These are phyloP conservation scores for Monotropa hypopitys DNA, from an alignment of 179 eudicot genomes.

Conservation along the genomic window DNA sequence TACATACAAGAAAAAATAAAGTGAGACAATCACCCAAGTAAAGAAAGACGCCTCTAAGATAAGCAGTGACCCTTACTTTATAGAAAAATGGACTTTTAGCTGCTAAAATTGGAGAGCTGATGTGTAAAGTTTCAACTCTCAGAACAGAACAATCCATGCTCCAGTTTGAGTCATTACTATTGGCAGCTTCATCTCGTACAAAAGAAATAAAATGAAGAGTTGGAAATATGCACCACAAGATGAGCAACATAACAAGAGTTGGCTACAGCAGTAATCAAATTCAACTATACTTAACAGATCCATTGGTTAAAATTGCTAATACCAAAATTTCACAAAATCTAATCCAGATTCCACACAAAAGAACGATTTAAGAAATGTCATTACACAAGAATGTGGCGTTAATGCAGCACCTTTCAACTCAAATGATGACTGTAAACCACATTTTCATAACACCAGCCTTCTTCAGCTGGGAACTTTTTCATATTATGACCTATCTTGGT, in stretches of 20 bases:
- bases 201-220: background rate
- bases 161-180: conserved; percentile 69
- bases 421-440: background rate
- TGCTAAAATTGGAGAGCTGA: conserved; percentile 93
- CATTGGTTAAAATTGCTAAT: background rate
- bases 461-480: background rate
- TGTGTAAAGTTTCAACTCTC: conserved; percentile 63
- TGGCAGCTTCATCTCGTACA: conserved; percentile 69
- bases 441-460: background rate
- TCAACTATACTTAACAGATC: background rate
- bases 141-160: conserved; percentile 63
- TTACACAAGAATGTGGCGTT: background rate
- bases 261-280: background rate
- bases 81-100: conserved; percentile 97
- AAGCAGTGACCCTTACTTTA: conserved; percentile 35
- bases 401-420: background rate
- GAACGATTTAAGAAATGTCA: too few relatives aligned
- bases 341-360: background rate
- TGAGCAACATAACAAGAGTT: background rate
- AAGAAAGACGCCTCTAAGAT: background rate
- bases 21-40: background rate
- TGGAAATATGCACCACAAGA: background rate
- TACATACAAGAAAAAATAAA: conserved; percentile 5
- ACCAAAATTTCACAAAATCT: background rate
- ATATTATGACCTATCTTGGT: background rate